Base-by-base conservation (phyloP, 1,284 basidiomycete genomes). In the Porodaedalea pini region DNA sequence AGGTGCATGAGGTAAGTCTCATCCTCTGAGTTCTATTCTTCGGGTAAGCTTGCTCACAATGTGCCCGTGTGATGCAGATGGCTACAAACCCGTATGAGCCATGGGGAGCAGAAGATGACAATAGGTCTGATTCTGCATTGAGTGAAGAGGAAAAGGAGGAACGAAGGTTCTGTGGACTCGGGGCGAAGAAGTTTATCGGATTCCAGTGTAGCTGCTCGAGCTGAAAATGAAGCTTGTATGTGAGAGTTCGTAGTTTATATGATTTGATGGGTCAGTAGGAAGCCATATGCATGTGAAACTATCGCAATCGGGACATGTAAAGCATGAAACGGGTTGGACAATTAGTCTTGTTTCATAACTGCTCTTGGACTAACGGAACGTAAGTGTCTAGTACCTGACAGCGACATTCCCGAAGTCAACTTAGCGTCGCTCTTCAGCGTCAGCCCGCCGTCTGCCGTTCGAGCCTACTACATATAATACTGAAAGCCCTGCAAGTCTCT, bases 191-290 rank as follows among this genome's bases (percentile, higher is more conserved):
- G 61, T 79, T 93, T 79, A 72, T 95, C 23, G 94, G 94, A 0
- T 95, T 94, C 76, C 93, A 96, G 69, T 97, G 94, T 70, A 92
- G 89, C 63, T 97, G 94, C 67, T 93, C 90, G 11, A 92, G 89
- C 69, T 95, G 64, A 76, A 69, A 4, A 2, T 19, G 21, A 4
- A 43, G 17, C 11, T n/a, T 21, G 32, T 31, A 36, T 31, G 11
- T 19, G 3, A n/a, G 3, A 19, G 17, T 27, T 19, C 4, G 3
- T 21, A 45, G n/a, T n/a, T 45, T 17, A 13, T 45, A 5, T 19
- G 8, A 45, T 21, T 21, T 19, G 43, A 6, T 45, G n/a, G n/a
- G n/a, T n/a, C n/a, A n/a, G n/a, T n/a, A n/a, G n/a, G n/a, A n/a
- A n/a, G n/a, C n/a, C n/a, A n/a, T n/a, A n/a, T n/a, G n/a, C n/a